A percentile compares a stretch with the other conserved stretches of the same genome.
Conservation (phyloP, 1,284 basidiomycete genomes). For the Tetrapyrgos nigripes region DNA sequence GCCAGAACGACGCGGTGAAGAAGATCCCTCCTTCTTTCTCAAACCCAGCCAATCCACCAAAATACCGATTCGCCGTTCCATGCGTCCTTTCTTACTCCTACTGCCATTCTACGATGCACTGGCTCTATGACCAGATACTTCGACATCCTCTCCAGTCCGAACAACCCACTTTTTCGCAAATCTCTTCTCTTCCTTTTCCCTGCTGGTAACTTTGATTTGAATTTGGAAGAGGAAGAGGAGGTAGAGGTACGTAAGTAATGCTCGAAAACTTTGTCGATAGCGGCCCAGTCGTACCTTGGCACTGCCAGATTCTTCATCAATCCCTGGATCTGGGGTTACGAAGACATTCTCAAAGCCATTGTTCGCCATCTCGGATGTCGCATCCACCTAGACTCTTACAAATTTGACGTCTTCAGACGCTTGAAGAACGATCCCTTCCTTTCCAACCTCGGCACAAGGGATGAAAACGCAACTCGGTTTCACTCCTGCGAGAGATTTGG, state of each 20-base stretch:
- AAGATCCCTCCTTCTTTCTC: conserved; percentile 26
- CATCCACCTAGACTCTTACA: conserved; percentile 93
- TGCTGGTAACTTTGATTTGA: conserved; percentile 2
- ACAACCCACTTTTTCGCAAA: conserved; percentile 15
- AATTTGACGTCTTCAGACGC: conserved; percentile 69
- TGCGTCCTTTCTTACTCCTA: conserved; percentile 44
- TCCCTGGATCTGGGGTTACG: conserved; percentile 93
- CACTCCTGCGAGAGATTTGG: conserved; percentile 90
- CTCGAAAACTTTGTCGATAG: conserved; percentile 71
- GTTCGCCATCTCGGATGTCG: conserved; percentile 68
- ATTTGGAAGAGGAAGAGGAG: conserved; percentile 39
- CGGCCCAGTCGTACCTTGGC: conserved; percentile 81
- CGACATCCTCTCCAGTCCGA: not conserved
- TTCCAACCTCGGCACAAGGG: conserved; percentile 65
- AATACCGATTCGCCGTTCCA: conserved; percentile 47
- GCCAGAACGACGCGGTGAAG: conserved; percentile 1
- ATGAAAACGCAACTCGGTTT: conserved; percentile 72
- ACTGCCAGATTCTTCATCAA: conserved; percentile 87
- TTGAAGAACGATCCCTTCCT: conserved; percentile 68
- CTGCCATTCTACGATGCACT: too few species aligned
- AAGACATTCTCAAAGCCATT: conserved; percentile 82
- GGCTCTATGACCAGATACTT: not conserved
- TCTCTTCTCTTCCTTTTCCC: conserved; percentile 48
- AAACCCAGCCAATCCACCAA: conserved; percentile 51
- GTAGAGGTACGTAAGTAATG: conserved; percentile 39